Conservation (phyloP, 75 land plant genomes). For the Chamaecyparis obtusa region DNA sequence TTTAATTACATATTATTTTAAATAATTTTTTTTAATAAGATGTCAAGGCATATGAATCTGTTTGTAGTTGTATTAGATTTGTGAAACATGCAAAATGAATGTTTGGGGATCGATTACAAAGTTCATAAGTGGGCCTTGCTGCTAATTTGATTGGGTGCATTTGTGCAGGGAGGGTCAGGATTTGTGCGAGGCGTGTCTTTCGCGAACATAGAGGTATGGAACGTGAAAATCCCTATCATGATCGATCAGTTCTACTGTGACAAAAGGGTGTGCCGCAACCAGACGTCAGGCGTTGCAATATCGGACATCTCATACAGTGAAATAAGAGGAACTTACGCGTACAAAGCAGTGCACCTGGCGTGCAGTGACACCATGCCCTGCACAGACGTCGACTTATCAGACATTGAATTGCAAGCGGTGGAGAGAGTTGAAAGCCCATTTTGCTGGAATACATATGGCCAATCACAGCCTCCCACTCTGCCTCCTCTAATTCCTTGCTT, state of each 20-base stretch:
- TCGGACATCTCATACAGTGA: slow-evolving; percentile 29
- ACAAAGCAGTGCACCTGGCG: slow-evolving; percentile 21
- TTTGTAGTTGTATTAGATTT: neutral
- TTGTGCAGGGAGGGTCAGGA: slow-evolving; percentile 54
- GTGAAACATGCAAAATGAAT: neutral
- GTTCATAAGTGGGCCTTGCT: no score
- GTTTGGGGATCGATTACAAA: neutral
- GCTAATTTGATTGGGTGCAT: neutral
- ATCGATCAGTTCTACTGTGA: slow-evolving; percentile 71
- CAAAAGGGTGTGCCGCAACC: slow-evolving; percentile 34
- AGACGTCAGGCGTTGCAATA: slow-evolving; percentile 30
- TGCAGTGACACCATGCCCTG: slow-evolving; percentile 25
- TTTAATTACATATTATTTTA: no score
- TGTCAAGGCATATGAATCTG: neutral
- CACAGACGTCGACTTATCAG: slow-evolving; percentile 10
- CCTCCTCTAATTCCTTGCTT: slow-evolving; percentile 28
- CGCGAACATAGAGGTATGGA: slow-evolving; percentile 22
- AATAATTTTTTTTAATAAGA: no score
- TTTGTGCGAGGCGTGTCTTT: slow-evolving; percentile 30
- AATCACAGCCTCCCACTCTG: slow-evolving; percentile 4
- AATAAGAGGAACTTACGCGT: slow-evolving; percentile 41
- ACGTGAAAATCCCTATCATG: slow-evolving; percentile 41
- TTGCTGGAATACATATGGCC: slow-evolving; percentile 23
- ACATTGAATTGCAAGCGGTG: slow-evolving; percentile 14
- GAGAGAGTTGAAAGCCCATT: slow-evolving; percentile 2